Conservation (phyloP, 1,284 basidiomycete species). For the Moniliella sp. region DNA sequence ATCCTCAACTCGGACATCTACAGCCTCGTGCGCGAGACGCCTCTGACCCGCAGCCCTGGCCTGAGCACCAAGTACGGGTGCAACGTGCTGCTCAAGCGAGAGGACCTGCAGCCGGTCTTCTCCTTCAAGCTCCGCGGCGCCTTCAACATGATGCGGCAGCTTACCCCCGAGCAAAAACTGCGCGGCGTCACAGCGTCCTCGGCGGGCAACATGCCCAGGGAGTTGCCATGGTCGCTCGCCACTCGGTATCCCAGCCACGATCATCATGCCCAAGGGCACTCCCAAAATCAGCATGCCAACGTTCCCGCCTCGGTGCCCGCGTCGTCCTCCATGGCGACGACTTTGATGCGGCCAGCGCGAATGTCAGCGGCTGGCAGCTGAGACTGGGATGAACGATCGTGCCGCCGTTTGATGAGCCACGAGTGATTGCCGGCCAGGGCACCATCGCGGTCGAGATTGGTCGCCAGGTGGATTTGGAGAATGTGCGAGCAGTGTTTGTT, state of each 20-base stretch:
- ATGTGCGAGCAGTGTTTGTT: slow-evolving; percentile 65
- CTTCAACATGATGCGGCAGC: slow-evolving; percentile 90
- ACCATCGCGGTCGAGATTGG: slow-evolving; percentile 76
- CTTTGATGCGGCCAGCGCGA: slow-evolving; percentile 92
- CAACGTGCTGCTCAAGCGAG: slow-evolving; percentile 79
- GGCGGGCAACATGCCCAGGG: slow-evolving; percentile 98
- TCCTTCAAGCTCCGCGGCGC: slow-evolving; percentile 83
- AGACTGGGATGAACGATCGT: slow-evolving; percentile 68
- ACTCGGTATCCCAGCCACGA: slow-evolving; percentile 76
- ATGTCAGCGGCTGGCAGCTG: slow-evolving; percentile 58
- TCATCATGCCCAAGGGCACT: slow-evolving; percentile 89
- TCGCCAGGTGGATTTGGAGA: slow-evolving; percentile 23
- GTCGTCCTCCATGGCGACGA: slow-evolving; percentile 76
- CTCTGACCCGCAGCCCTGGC: slow-evolving; percentile 62
- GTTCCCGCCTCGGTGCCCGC: slow-evolving; percentile 77
- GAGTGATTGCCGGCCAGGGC: slow-evolving; percentile 89
- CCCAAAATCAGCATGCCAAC: slow-evolving; percentile 90
- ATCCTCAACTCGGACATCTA: slow-evolving; percentile 86
- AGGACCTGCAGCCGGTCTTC: slow-evolving; percentile 89
- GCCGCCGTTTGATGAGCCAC: slow-evolving; percentile 89
- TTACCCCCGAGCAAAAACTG: slow-evolving; percentile 71
- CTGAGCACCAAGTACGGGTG: slow-evolving; percentile 71
- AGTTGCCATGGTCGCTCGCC: slow-evolving; percentile 70
- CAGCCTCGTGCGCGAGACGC: slow-evolving; percentile 74
- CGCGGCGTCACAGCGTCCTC: slow-evolving; percentile 95